Percentiles rank a stretch among this genome's conserved stretches.
phyloP scores from a whole-genome alignment of 2,329 filamentous ascomycete genomes.

The Aspergillus ustus region DNA sequence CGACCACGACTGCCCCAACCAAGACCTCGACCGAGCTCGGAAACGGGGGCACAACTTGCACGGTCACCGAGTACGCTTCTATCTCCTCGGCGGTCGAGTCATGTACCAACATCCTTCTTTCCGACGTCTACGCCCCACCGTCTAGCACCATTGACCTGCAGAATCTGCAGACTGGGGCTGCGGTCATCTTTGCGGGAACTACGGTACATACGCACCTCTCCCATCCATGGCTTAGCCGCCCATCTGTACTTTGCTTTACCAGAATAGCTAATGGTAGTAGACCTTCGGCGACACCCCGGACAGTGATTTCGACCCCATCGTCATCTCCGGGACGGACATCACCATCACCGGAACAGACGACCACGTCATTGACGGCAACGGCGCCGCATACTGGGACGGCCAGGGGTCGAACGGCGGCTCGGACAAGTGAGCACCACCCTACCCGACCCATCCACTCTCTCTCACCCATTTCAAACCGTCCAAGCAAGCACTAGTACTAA shows the following conservation, averaged over 20 bases:
- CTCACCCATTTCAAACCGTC: no score
- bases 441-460: no score
- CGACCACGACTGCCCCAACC: slow-evolving; percentile 5
- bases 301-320: slow-evolving; percentile 44
- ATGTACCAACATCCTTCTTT: slow-evolving; percentile 50
- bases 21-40: not conserved
- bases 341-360: slow-evolving; percentile 44
- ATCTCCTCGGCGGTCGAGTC: slow-evolving; percentile 44
- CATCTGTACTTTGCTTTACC: not conserved
- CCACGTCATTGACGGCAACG: slow-evolving; percentile 46
- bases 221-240: not conserved
- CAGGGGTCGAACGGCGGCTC: slow-evolving; percentile 54
- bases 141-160: slow-evolving; percentile 47
- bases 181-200: slow-evolving; percentile 47
- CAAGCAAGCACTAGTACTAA: not conserved
- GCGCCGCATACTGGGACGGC: slow-evolving; percentile 51
- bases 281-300: slow-evolving; percentile 45
- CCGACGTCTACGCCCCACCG: slow-evolving; percentile 45
- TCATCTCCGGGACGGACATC: slow-evolving; percentile 45
- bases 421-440: slow-evolving; percentile 11
- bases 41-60: slow-evolving; percentile 27
- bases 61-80: slow-evolving; percentile 34
- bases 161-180: slow-evolving; percentile 46
- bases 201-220: slow-evolving; percentile 28
- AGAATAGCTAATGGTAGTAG: not conserved